Conservation (phyloP, 1,284 basidiomycete species). For the Heterobasidion occidentale region DNA sequence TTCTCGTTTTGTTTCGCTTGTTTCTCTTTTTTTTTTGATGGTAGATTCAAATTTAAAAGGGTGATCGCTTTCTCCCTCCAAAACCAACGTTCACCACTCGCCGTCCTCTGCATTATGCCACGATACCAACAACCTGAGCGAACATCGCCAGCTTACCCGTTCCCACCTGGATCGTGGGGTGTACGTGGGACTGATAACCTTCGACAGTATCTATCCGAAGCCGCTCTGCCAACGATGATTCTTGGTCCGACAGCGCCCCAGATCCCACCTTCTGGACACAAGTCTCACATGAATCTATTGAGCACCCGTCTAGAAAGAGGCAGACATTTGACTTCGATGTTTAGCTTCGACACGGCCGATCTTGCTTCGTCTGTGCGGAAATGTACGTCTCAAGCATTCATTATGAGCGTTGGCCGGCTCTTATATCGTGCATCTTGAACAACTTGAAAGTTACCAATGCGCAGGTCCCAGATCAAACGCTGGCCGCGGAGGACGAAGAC, state of each 20-base stretch:
- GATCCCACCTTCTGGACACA: conserved; percentile 34
- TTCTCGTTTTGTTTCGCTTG: too few species aligned
- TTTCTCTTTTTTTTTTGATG: too few species aligned
- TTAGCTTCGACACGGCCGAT: conserved; percentile 22
- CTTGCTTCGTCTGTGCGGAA: background rate
- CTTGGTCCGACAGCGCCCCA: conserved; percentile 24
- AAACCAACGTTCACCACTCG: too few species aligned
- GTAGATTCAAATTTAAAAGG: too few species aligned
- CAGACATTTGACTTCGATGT: conserved; percentile 38
- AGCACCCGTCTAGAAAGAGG: conserved; percentile 36
- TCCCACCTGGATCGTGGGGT: background rate
- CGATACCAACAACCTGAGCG: background rate
- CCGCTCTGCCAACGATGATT: conserved; percentile 39
- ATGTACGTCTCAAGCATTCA: conserved; percentile 2
- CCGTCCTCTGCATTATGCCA: too few species aligned
- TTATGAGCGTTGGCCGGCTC: background rate
- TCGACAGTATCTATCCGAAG: conserved; percentile 35
- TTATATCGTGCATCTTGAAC: background rate
- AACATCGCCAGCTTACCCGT: background rate
- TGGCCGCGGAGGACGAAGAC: background rate
- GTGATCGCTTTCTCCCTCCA: too few species aligned
- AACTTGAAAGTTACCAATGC: background rate
- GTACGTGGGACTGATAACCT: conserved; percentile 25
- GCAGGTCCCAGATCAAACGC: background rate
- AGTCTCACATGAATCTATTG: conserved; percentile 35